Evolutionary conservation across 2,329 filamentous ascomycete species (phyloP), one percentile per base, ranked within the genome.

Genomic region (Cladophialophora bantiana): DNA sequence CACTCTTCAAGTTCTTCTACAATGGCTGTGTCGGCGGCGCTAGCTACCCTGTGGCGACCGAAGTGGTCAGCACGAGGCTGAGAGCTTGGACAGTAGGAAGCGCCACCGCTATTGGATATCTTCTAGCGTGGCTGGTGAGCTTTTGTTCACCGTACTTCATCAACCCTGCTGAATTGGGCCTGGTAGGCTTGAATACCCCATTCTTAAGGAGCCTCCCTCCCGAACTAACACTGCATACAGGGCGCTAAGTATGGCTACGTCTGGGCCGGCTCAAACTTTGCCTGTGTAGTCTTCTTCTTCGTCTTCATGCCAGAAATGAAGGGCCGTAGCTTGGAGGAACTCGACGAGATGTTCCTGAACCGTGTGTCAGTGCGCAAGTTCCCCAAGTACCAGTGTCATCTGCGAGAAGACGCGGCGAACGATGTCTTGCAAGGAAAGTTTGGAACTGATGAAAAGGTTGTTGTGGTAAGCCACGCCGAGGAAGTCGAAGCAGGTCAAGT

Each of bases 81-180:
- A 68, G 77, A 26, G 76, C 77, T 5, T 78, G 75, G 75, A 79
- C 74, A 0, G 75, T 78, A 0, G 77, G 75, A 2, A 75, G 71
- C 15, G 75, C 74, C 2, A 78, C 75, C 7, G 72, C 74, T 4
- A 59, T 79, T 32, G 76, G 76, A 0, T 79, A 78, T 64, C 68
- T 78, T 15, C 73, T 78, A 9, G 75, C 77, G 3, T 78, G 76
- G 77, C 67, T 78, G 18, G 71, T 73, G 6, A 75, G 73, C 18
- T 78, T 78, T 31, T 77, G 76, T 42, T 75, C 78, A 5, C 78
- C 78, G 15, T 80, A 79, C 63, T 78, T 79, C 31, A 79, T 80
- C 62, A 79, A 79, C 59, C 78, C 78, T 1, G 71, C 74, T 48
- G 73, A 78, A 31, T 62, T 79, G 15, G 74, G 77, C 52, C 77